Conservation (phyloP, 495 filamentous ascomycete species). For the Penicillium coprophilum region DNA sequence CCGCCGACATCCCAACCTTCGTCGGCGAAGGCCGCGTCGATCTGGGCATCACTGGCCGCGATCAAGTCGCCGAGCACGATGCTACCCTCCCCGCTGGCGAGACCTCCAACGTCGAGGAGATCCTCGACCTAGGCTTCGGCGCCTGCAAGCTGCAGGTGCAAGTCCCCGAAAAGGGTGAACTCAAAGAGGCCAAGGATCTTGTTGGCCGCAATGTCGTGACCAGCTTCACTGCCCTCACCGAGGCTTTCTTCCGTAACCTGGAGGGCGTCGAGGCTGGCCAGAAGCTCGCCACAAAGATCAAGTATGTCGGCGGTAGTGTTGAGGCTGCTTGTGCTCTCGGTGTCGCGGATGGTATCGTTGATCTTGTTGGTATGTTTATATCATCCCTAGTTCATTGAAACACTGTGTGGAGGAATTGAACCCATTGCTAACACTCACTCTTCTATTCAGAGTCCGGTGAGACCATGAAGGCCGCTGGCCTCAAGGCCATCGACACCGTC, state of each 20-base stretch:
- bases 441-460: slow-evolving; percentile 80
- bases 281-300: slow-evolving; percentile 65
- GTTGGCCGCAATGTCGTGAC: slow-evolving; percentile 95
- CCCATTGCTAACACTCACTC: not conserved
- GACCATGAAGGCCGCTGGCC: slow-evolving; percentile 96
- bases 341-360: slow-evolving; percentile 94
- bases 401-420: not conserved
- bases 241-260: slow-evolving; percentile 75
- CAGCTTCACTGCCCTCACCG: slow-evolving; percentile 82
- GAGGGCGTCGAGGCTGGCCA: slow-evolving; percentile 51
- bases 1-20: slow-evolving; percentile 94
- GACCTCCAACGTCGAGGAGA: slow-evolving; percentile 70
- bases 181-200: slow-evolving; percentile 67
- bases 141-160: slow-evolving; percentile 92
- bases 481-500: slow-evolving; percentile 94
- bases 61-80: slow-evolving; percentile 92
- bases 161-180: slow-evolving; percentile 80
- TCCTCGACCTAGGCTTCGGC: slow-evolving; percentile 89
- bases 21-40: slow-evolving; percentile 93
- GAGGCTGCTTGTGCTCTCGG: slow-evolving; percentile 95
- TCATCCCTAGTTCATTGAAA: not conserved
- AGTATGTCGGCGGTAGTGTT: slow-evolving; percentile 91
- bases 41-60: slow-evolving; percentile 88
- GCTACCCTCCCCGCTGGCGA: slow-evolving; percentile 56
- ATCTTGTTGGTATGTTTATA: slow-evolving; percentile 75